Base-by-base conservation (phyloP, 2,329 filamentous ascomycete genomes). In the Neocucurbitaria cava region DNA sequence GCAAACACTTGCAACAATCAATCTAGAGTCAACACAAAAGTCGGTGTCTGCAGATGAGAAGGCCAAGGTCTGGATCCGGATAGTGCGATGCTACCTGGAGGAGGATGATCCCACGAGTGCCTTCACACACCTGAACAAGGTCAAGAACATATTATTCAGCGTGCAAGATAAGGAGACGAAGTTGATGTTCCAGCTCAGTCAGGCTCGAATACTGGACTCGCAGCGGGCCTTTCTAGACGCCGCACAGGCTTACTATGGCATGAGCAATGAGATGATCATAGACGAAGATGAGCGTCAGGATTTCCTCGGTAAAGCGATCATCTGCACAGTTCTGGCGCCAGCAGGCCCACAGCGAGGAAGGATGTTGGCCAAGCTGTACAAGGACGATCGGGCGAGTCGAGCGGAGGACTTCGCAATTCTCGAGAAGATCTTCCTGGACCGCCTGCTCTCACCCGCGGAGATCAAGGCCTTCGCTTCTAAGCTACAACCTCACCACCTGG, bases 401-500 rank as follows among this genome's bases (percentile, higher is more conserved):
- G 85, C 95, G 2, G 85, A 89, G 28, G 91, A 98, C 77, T 94
- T 90, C 71, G 82, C 87, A 44, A 97, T 99, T 49, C 81, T 99
- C 13, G 95, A 98, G 80, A 98, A 98, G 81, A 98, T 99, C 86
- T 96, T 96, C 76, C 83, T 98, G 44, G 92, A 98, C 76, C 87
- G 93, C 5, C 82, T 99, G 3, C 82, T 99, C 44, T 85, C 86
- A 0, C 86, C 89, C 0, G 84, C 82, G n/a, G 95, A 99, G 78
- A 92, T 97, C 38, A 86, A 88, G 33, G 88, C 90, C 50, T 99
- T 99, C 71, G 89, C 93, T 0, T 82, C 89, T 65, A 88, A 87
- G 46, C 82, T 99, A 44, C 84, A 87, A 51, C 89, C 91, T 20
- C 95, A 99, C 77, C 95, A 99, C 77, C 86, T 97, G 2, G 95